phyloP scores from a whole-genome alignment of 2,329 filamentous ascomycete genomes.

The Ophiobolus disseminans region DNA sequence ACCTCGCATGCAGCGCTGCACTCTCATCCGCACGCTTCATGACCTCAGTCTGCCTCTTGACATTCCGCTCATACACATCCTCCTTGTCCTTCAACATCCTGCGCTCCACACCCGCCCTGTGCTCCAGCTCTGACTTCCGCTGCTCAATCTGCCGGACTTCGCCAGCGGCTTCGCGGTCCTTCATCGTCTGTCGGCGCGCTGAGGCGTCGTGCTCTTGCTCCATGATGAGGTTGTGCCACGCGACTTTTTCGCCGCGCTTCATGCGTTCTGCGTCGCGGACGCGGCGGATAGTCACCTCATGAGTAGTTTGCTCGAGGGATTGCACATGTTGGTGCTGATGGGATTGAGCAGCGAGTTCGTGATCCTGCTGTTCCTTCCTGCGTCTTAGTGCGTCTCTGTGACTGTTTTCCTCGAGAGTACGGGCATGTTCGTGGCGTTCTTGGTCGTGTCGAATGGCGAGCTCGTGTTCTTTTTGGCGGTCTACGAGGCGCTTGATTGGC shows the following conservation, averaged over 20 bases:
- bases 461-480: slow-evolving; percentile 41
- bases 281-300: slow-evolving; percentile 41
- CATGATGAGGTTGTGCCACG: slow-evolving; percentile 38
- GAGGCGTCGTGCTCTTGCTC: slow-evolving; percentile 40
- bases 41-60: slow-evolving; percentile 39
- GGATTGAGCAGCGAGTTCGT: slow-evolving; percentile 28
- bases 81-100: slow-evolving; percentile 43
- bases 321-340: slow-evolving; percentile 28
- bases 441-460: slow-evolving; percentile 35
- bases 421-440: slow-evolving; percentile 36
- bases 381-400: slow-evolving; percentile 40
- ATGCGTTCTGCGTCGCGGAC: slow-evolving; percentile 40
- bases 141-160: slow-evolving; percentile 31
- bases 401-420: slow-evolving; percentile 36
- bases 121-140: slow-evolving; percentile 36
- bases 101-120: slow-evolving; percentile 34
- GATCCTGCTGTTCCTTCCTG: slow-evolving; percentile 35
- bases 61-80: slow-evolving; percentile 42
- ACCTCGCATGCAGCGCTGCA: slow-evolving; percentile 37
- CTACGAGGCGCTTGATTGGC: slow-evolving; percentile 36
- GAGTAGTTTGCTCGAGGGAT: slow-evolving; percentile 36
- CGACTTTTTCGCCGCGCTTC: slow-evolving; percentile 38
- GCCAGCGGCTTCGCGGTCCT: slow-evolving; percentile 30
- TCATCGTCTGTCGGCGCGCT: slow-evolving; percentile 23
- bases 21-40: slow-evolving; percentile 41